Conservation (phyloP, 495 filamentous ascomycete species). For the Penicillium turbatum region DNA sequence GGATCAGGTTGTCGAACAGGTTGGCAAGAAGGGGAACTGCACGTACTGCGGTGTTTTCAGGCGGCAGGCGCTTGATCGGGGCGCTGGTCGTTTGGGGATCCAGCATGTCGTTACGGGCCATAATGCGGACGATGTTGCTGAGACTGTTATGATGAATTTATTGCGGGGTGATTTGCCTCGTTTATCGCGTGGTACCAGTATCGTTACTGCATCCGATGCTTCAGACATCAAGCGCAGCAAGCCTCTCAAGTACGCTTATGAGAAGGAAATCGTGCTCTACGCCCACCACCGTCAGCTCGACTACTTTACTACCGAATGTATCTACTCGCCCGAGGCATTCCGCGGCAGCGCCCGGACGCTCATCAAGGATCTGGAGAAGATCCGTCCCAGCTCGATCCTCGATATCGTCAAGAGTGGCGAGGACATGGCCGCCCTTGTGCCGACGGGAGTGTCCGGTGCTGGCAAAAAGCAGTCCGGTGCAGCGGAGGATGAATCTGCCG, state of each 20-base stretch:
- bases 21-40: constrained; percentile 98
- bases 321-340: constrained; percentile 98
- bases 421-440: constrained; percentile 88
- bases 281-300: constrained; percentile 93
- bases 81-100: constrained; percentile 81
- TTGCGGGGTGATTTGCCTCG: constrained; percentile 85
- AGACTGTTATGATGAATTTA: constrained; percentile 97
- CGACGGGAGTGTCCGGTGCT: constrained; percentile 44
- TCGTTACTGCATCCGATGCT: constrained; percentile 71
- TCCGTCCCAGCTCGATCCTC: constrained; percentile 87
- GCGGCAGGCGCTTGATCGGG: constrained; percentile 88
- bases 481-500: constrained; percentile 55
- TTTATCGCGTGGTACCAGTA: constrained; percentile 84
- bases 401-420: constrained; percentile 94
- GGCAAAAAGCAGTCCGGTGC: constrained; percentile 36
- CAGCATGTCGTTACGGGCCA: constrained; percentile 95
- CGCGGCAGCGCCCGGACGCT: constrained; percentile 83
- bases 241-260: constrained; percentile 95
- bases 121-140: constrained; percentile 97
- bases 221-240: constrained; percentile 88
- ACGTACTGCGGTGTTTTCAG: constrained; percentile 98
- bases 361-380: constrained; percentile 91
- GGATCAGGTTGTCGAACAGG: constrained; percentile 93
- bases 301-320: constrained; percentile 97
- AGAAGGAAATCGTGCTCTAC: constrained; percentile 98